These are phyloP conservation scores for Rhytidhysteron rufulum DNA, from an alignment of 2,329 filamentous ascomycete genomes.

Conservation along the genomic window DNA sequence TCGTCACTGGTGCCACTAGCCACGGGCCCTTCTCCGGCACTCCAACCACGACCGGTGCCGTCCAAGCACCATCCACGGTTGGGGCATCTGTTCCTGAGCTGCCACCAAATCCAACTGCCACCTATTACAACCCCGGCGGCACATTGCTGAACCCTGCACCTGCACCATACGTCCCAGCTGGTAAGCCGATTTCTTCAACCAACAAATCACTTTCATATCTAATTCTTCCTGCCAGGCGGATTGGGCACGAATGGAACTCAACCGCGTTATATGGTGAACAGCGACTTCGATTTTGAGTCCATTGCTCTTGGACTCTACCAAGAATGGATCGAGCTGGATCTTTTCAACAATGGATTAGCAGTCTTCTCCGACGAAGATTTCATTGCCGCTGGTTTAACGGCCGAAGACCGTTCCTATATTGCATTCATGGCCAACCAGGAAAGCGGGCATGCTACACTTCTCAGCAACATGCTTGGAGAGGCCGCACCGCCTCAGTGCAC, in stretches of 20 bases:
- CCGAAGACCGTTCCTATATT: constrained; percentile 67
- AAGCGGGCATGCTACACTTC: constrained; percentile 69
- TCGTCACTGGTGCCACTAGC: constrained; percentile 56
- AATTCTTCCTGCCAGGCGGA: constrained; percentile 46
- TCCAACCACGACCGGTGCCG: constrained; percentile 66
- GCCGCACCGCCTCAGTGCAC: constrained; percentile 69
- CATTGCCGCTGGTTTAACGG: constrained; percentile 60
- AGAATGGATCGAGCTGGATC: constrained; percentile 80
- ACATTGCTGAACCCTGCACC: constrained; percentile 64
- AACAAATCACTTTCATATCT: not conserved
- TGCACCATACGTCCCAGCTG: constrained; percentile 67
- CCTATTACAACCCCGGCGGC: constrained; percentile 69
- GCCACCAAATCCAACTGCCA: constrained; percentile 59
- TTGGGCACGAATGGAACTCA: constrained; percentile 72
- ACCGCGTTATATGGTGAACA: constrained; percentile 72
- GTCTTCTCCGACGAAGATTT: constrained; percentile 69
- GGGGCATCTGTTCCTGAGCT: constrained; percentile 56
- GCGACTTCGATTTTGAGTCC: constrained; percentile 80
- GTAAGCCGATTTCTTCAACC: constrained; percentile 12
- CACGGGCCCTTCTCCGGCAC: constrained; percentile 68
- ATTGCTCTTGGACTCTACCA: constrained; percentile 72
- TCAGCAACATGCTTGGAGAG: constrained; percentile 73
- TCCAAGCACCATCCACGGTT: constrained; percentile 53
- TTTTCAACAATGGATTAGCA: constrained; percentile 73
- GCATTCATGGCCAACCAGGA: constrained; percentile 77